These are phyloP conservation scores for Hypericum perforatum DNA, from an alignment of 345 rosid species.

Conservation along the genomic window DNA sequence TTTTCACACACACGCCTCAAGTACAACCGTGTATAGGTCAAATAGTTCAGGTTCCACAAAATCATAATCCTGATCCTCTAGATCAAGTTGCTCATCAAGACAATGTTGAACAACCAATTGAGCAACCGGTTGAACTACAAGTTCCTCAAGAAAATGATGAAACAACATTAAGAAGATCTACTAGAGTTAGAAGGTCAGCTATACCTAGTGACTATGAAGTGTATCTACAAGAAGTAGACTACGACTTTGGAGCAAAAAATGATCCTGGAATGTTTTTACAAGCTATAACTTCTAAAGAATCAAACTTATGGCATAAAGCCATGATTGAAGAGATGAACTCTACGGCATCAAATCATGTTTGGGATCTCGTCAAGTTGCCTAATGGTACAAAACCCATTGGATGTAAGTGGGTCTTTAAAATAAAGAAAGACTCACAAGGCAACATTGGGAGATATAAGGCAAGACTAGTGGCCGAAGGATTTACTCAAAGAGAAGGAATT, in stretches of 20 bases:
- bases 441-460: too few species aligned
- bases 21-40: neutral
- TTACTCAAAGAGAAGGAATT: too few species aligned
- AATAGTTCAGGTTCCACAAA: neutral
- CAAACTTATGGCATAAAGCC: neutral
- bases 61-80: neutral
- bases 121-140: neutral
- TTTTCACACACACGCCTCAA: neutral
- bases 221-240: neutral
- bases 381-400: too few species aligned
- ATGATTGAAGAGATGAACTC: neutral
- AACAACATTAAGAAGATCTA: constrained; percentile 4
- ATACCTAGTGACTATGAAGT: constrained; percentile 1
- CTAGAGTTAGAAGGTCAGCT: neutral
- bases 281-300: neutral
- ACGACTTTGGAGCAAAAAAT: neutral
- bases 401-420: too few species aligned
- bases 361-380: too few species aligned
- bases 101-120: neutral
- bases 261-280: constrained; percentile 3
- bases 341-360: neutral
- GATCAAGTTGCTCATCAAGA: neutral
- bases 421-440: too few species aligned
- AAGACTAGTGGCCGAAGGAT: too few species aligned
- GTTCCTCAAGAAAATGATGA: neutral